Base-by-base conservation (phyloP, 2,329 filamentous ascomycete species). In the Xenosphaeropsis pyriputrescens region DNA sequence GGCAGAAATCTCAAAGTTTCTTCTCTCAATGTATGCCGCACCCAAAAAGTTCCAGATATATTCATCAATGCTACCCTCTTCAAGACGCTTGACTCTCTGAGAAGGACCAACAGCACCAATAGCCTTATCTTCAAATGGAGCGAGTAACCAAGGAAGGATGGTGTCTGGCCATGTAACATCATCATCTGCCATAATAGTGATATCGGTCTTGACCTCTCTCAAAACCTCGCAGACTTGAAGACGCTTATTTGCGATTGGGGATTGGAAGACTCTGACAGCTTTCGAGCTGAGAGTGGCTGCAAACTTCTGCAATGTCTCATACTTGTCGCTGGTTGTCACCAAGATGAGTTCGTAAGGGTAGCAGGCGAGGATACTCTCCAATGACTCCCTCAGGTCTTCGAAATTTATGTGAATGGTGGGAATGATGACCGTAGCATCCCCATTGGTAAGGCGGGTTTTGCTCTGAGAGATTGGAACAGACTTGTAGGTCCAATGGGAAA, bases 1-100 rank as follows among this genome's bases (percentile, higher is more conserved):
- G 22, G 89, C 88, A 35, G 88, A 93, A 55, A 93, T 94, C 59
- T 96, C 89, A 56, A 95, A 96, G 61, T 95, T 96, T 43, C 89
- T 79, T 41, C 89, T 76, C 59, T 94, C 84, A 44, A 96, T 80
- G 58, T 96, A 96, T 37, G 88, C 77, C 16, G 86, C 84, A 5
- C 88, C 88, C 15, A 96, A 70, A 68, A 89, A 95, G 54, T 88
- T 88, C 76, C 79, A 95, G 45, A 84, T 64, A 36, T 72, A 71
- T 32, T 73, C 72, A 18, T 65, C 64, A 52, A 75, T 62, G 31
- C 73, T 72, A 2, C 61, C 71, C 41, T 63, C 67, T 34, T 64
- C 64, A 52, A 70, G 46, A 77, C 75, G 44, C 85, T 79, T 54
- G 45, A 95, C 73, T 44, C 85, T 69, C 62, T 96, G 89, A 57